Percentiles rank a stretch among this genome's conserved stretches.
These are phyloP conservation scores for Scleroderma bovista DNA, from an alignment of 768 basidiomycete genomes.

Conservation along the genomic window DNA sequence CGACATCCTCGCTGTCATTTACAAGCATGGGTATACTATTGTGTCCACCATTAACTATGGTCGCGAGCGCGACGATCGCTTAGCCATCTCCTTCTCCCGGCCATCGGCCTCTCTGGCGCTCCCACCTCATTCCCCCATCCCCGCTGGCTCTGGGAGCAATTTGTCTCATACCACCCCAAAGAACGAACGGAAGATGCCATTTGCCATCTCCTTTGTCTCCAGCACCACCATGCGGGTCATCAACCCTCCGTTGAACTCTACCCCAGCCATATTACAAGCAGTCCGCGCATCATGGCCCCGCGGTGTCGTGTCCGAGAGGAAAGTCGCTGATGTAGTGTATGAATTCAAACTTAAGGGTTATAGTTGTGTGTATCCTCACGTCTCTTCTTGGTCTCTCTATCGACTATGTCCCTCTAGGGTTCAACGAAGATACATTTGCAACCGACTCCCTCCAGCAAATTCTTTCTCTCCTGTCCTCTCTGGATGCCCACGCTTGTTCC, in stretches of 20 bases:
- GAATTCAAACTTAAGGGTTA: constrained; percentile 83
- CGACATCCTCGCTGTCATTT: constrained; percentile 57
- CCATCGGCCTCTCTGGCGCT: constrained; percentile 34
- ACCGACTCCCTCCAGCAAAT: constrained; percentile 71
- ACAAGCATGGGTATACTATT: constrained; percentile 57
- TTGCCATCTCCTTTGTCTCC: constrained; percentile 71
- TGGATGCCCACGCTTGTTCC: constrained; percentile 64
- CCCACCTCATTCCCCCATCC: constrained; percentile 34
- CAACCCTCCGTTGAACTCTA: constrained; percentile 67
- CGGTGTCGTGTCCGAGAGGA: constrained; percentile 74
- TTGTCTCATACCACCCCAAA: constrained; percentile 31
- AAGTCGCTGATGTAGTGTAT: constrained; percentile 62
- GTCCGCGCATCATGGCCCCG: constrained; percentile 75
- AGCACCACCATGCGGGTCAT: constrained; percentile 67
- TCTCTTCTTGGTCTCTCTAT: constrained; percentile 10
- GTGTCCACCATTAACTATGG: constrained; percentile 74
- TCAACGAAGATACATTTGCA: constrained; percentile 71
- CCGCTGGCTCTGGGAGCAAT: constrained; percentile 34
- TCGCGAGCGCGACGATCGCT: constrained; percentile 65
- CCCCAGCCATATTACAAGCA: constrained; percentile 77
- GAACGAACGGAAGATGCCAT: constrained; percentile 41
- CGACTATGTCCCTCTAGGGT: constrained; percentile 45
- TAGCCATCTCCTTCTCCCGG: constrained; percentile 67
- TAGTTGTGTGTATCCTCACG: constrained; percentile 47
- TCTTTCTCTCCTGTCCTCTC: constrained; percentile 56